phyloP scores from a whole-genome alignment of 176 grass and related monocot species.

The Musa troglodytarum region DNA sequence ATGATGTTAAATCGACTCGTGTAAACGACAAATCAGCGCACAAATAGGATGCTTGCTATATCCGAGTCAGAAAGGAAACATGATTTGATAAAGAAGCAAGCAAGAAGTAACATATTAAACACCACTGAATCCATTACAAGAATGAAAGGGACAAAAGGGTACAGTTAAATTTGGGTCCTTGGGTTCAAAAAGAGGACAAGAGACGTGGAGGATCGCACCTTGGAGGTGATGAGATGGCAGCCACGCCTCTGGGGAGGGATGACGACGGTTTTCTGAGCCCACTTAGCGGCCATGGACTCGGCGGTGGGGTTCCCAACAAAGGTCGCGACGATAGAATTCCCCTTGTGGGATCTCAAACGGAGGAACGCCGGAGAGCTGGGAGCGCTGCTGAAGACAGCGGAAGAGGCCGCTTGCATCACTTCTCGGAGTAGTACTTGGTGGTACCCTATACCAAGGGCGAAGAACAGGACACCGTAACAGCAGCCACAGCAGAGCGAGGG shows the following conservation, averaged over 20 bases:
- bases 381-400: not conserved
- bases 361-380: not conserved
- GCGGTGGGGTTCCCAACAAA: constrained; percentile 19
- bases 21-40: no score
- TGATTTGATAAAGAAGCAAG: no score
- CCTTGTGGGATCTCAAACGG: not conserved
- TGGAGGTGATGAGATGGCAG: constrained; percentile 85
- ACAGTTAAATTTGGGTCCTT: no score
- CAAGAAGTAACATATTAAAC: no score
- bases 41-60: no score
- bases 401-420: constrained; percentile 5
- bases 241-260: constrained; percentile 80
- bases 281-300: constrained; percentile 44
- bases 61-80: no score
- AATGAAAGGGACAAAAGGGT: not conserved
- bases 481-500: no score
- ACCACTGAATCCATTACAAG: not conserved
- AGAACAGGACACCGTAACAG: no score
- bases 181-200: no score
- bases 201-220: constrained; percentile 9
- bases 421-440: not conserved
- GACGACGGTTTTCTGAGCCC: constrained; percentile 83
- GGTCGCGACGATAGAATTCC: constrained; percentile 3
- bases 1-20: no score
- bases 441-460: no score